Evolutionary conservation across 768 basidiomycete genomes (phyloP).

Genomic region (Nevesoporus exiguus): DNA sequence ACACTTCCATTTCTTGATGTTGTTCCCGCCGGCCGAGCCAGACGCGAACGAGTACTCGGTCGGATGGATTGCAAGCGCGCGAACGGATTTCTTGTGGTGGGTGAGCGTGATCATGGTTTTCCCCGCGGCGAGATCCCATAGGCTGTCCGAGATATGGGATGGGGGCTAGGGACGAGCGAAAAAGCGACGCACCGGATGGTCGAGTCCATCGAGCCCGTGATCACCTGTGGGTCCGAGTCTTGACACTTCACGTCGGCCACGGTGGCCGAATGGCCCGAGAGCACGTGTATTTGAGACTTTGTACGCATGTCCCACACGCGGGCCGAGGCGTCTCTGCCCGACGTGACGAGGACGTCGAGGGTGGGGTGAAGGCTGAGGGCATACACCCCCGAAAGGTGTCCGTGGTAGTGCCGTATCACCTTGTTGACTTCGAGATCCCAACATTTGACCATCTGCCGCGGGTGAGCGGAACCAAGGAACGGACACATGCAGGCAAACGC

Average conservation of each 20-base stretch:
- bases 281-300: slow-evolving; percentile 90
- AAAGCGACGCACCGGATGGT: slow-evolving; percentile 68
- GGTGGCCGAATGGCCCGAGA: slow-evolving; percentile 91
- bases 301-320: slow-evolving; percentile 99
- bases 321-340: slow-evolving; percentile 94
- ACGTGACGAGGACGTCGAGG: slow-evolving; percentile 90
- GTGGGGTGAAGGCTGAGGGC: slow-evolving; percentile 91
- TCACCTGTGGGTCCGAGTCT: slow-evolving; percentile 96
- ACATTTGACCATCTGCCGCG: slow-evolving; percentile 92
- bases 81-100: slow-evolving; percentile 99
- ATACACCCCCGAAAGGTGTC: slow-evolving; percentile 98
- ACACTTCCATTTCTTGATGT: slow-evolving; percentile 99
- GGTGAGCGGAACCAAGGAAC: background rate
- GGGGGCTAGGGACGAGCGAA: background rate
- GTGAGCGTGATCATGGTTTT: slow-evolving; percentile 96
- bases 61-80: slow-evolving; percentile 91
- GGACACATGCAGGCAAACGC: slow-evolving; percentile 13
- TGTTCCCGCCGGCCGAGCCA: slow-evolving; percentile 97
- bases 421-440: slow-evolving; percentile 99
- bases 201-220: slow-evolving; percentile 98
- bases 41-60: slow-evolving; percentile 96
- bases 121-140: slow-evolving; percentile 98
- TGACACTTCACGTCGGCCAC: slow-evolving; percentile 96
- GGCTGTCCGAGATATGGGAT: slow-evolving; percentile 35
- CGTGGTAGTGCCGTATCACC: slow-evolving; percentile 98